Evolutionary conservation across 176 grass and related monocot species (phyloP).

Genomic region (Juncus inflexus): DNA sequence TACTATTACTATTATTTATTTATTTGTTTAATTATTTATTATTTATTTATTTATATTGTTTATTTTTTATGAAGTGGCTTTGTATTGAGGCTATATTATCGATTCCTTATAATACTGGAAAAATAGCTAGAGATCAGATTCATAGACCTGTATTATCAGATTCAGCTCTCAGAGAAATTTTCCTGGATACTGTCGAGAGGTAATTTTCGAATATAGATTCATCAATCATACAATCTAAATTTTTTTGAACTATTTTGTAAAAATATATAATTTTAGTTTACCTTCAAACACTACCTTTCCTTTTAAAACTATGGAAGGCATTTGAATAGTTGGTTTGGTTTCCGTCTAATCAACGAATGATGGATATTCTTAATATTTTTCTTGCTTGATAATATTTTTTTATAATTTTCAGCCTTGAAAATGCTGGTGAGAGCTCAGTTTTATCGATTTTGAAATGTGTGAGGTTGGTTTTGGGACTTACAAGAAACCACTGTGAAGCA

Average conservation of each 20-base stretch:
- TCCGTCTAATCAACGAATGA: no score
- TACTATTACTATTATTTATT: no score
- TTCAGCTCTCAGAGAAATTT: constrained; percentile 67
- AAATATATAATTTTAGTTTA: no score
- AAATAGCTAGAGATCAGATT: constrained; percentile 25
- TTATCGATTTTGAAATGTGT: constrained; percentile 74
- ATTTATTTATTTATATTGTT: no score
- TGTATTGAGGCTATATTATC: constrained; percentile 71
- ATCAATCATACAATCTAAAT: no score
- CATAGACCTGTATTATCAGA: constrained; percentile 41
- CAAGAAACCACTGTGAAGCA: constrained; percentile 25
- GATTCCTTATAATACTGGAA: constrained; percentile 35
- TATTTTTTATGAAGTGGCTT: constrained; percentile 69
- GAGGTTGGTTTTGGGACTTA: constrained; percentile 68
- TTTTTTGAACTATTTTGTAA: no score
- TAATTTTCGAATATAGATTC: constrained; percentile 19
- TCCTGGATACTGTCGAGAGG: constrained; percentile 77
- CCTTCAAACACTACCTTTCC: no score
- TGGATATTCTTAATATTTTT: no score
- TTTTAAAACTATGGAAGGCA: no score
- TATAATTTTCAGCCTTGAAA: constrained; percentile 62
- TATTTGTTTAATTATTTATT: no score
- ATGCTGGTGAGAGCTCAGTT: constrained; percentile 81
- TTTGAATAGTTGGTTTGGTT: no score
- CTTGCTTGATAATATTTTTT: no score